These are phyloP conservation scores for Emergomyces africanus DNA, from an alignment of 2,329 filamentous ascomycete species.

Conservation along the genomic window DNA sequence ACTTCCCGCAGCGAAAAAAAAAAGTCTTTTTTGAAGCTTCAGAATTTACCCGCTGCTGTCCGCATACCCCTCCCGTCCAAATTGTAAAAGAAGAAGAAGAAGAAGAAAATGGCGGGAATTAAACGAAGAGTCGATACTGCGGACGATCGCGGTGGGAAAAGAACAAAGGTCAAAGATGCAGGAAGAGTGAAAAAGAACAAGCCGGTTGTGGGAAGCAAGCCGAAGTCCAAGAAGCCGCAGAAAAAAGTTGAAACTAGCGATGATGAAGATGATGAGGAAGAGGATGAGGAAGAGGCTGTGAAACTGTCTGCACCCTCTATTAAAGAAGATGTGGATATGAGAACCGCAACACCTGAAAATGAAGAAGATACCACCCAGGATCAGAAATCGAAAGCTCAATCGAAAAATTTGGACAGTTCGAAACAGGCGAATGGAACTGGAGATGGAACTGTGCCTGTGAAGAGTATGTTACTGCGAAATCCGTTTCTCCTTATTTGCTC, in stretches of 20 bases:
- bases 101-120: constrained; percentile 29
- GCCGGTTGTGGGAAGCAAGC: not conserved
- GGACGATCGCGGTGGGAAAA: constrained; percentile 29
- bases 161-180: constrained; percentile 23
- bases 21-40: constrained; percentile 1
- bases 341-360: constrained; percentile 22
- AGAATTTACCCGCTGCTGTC: not conserved
- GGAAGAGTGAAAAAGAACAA: constrained; percentile 12
- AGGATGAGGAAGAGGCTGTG: not conserved
- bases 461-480: constrained; percentile 9
- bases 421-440: constrained; percentile 9
- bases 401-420: constrained; percentile 15
- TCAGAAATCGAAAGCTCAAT: not conserved
- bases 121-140: constrained; percentile 28
- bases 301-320: not conserved
- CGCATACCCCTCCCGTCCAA: not conserved
- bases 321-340: constrained; percentile 41
- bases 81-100: constrained; percentile 3
- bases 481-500: not conserved
- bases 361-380: constrained; percentile 18
- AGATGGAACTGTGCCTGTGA: constrained; percentile 5
- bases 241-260: constrained; percentile 27
- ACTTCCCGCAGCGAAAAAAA: constrained; percentile 12
- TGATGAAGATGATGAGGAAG: not conserved
- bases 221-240: constrained; percentile 24